These are phyloP conservation scores for Alternaria angustiovoidea DNA, from an alignment of 2,329 filamentous ascomycete species.

Conservation along the genomic window DNA sequence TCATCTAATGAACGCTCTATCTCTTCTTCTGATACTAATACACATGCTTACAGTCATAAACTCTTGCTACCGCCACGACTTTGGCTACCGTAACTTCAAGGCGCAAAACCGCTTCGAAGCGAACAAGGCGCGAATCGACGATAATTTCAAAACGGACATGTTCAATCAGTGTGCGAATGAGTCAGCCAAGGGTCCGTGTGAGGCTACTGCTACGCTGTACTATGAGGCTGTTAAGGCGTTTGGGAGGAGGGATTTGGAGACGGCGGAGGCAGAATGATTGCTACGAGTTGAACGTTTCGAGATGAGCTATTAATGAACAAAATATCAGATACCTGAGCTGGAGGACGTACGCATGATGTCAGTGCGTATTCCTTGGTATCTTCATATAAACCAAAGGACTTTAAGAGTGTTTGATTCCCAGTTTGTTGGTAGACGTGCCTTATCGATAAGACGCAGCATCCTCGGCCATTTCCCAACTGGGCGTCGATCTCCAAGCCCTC, in stretches of 20 bases:
- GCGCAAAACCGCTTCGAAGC: conserved; percentile 56
- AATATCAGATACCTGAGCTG: not conserved
- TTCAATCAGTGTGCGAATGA: conserved; percentile 41
- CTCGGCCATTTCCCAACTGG: not conserved
- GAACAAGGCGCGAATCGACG: conserved; percentile 52
- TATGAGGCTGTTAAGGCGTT: conserved; percentile 38
- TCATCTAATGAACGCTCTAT: not conserved
- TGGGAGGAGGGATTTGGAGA: not conserved
- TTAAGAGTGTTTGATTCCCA: too few species aligned
- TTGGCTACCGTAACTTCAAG: conserved; percentile 63
- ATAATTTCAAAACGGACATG: conserved; percentile 57
- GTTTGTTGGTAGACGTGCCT: not conserved
- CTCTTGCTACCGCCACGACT: conserved; percentile 61
- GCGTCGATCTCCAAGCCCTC: conserved; percentile 6
- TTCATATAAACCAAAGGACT: too few species aligned
- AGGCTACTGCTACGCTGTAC: conserved; percentile 41
- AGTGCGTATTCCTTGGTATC: too few species aligned
- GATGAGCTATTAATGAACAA: not conserved
- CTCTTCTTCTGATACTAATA: not conserved
- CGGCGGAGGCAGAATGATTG: not conserved
- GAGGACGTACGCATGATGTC: not conserved
- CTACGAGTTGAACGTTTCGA: not conserved
- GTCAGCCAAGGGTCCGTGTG: conserved; percentile 25
- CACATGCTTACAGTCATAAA: conserved; percentile 24
- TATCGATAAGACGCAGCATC: conserved; percentile 16